Evolutionary conservation across 768 basidiomycete genomes (phyloP), one percentile per base, ranked within the genome.

Genomic region (Boletus edulis): DNA sequence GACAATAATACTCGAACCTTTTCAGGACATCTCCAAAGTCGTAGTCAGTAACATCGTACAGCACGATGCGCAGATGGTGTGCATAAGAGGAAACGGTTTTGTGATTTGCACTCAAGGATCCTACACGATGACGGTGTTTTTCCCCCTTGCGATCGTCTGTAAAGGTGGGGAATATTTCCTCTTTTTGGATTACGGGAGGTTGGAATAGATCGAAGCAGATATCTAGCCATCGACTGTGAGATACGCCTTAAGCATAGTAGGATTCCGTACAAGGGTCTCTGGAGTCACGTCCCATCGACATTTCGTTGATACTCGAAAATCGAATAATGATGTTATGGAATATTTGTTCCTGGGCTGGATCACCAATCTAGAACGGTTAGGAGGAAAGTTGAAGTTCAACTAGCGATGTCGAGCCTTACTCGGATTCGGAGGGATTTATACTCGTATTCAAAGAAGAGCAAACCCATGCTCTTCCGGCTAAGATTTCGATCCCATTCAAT

Each of bases 401-500:
- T 27, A 45, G 46, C 45, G 40, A 41, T 45, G 47, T 17, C 24
- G 6, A 64, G 27, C 15, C 75, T 60, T 55, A 87, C 89, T 69
- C 75, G 76, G 17, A 90, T 76, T 13, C 81, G 79, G 35, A 92
- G 77, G 14, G 80, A 63, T 69, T 85, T 89, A 61, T 87, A 80
- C 29, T 84, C 83, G 60, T 89, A 90, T 50, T 86, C 81, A 32
- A 91, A 82, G 32, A 73, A 67, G 18, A 91, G 66, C 66, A 80
- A 77, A 0, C 79, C 86, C 32, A 77, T 75, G 35, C 81, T 77
- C 42, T 75, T 58, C 8, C 62, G 56, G 39, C 71, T 66, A 55
- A 81, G 84, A 38, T 81, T 72, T 39, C 76, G 70, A 51, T 87
- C 81, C 79, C 83, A 89, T 69, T 92, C 91, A 5, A 84, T 72